These are phyloP conservation scores for Elaeagnus macrophylla DNA, from an alignment of 306 rosid genomes.

Conservation along the genomic window DNA sequence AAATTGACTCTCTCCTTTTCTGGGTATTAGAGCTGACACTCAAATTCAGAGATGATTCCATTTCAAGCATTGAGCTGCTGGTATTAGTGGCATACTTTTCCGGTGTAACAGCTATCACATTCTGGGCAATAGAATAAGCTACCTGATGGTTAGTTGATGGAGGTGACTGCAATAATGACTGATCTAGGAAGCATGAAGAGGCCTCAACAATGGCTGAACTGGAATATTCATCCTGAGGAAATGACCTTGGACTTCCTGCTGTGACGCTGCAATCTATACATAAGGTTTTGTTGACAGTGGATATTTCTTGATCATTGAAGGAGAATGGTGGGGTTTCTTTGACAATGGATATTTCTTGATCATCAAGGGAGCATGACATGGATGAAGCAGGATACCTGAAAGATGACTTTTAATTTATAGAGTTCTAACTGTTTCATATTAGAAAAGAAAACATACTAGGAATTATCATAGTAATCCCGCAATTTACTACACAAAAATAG, in stretches of 20 bases:
- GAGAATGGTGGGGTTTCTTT: conserved; percentile 42
- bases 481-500: too few species aligned
- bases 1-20: conserved; percentile 55
- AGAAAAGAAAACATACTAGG: too few species aligned
- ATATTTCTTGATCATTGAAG: conserved; percentile 38
- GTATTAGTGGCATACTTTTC: conserved; percentile 33
- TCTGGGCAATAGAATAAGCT: conserved; percentile 30
- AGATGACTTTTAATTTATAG: conserved; percentile 22
- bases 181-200: conserved; percentile 36
- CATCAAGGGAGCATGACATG: conserved; percentile 28
- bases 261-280: conserved; percentile 18
- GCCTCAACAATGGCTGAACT: conserved; percentile 42
- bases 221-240: conserved; percentile 35
- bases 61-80: conserved; percentile 33
- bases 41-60: conserved; percentile 46
- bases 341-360: conserved; percentile 40
- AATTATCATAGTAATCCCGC: too few species aligned
- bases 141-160: conserved; percentile 21
- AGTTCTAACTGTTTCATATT: background rate
- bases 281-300: conserved; percentile 52
- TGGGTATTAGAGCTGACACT: conserved; percentile 79
- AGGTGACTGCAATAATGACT: conserved; percentile 19
- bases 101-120: conserved; percentile 43
- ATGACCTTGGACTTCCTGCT: conserved; percentile 40
- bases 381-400: conserved; percentile 43